Percentiles rank a stretch among this genome's conserved stretches.
phyloP scores from a whole-genome alignment of 352 stramenopile genomes.

The Pythium volutum region DNA sequence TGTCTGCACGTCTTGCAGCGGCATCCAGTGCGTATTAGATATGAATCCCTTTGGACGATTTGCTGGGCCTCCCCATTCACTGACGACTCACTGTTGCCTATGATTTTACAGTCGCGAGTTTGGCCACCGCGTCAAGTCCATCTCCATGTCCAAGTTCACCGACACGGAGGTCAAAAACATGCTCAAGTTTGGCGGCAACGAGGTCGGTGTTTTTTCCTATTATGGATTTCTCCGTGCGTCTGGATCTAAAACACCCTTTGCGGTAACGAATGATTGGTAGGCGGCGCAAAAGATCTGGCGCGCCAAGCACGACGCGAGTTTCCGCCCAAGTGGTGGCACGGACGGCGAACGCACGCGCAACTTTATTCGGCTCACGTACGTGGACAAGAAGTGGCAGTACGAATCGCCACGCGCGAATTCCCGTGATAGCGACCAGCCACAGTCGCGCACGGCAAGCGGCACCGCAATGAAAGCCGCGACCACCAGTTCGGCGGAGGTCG shows the following conservation, averaged over 20 bases:
- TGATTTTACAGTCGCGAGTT: conserved; percentile 90
- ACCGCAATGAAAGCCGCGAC: conserved; percentile 46
- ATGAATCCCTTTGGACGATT: conserved; percentile 8
- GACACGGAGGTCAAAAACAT: conserved; percentile 90
- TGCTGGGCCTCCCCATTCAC: too few species aligned
- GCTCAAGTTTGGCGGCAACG: conserved; percentile 87
- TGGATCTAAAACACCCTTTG: too few species aligned
- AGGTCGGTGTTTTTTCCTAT: conserved; percentile 48
- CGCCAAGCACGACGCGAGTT: conserved; percentile 77
- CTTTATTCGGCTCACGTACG: conserved; percentile 86
- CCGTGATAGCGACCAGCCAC: conserved; percentile 31
- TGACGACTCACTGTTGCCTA: too few species aligned
- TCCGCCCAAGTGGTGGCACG: conserved; percentile 63
- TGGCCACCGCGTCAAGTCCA: conserved; percentile 91
- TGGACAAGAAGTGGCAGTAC: conserved; percentile 87
- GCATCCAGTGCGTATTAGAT: conserved; percentile 79
- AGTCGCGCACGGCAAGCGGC: conserved; percentile 44
- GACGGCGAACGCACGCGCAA: conserved; percentile 85
- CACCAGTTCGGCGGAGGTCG: conserved; percentile 24
- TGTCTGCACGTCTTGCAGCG: conserved; percentile 92
- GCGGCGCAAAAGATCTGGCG: conserved; percentile 85
- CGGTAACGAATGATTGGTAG: too few species aligned
- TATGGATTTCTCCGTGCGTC: too few species aligned
- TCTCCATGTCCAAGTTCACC: conserved; percentile 93
- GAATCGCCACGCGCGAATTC: conserved; percentile 62